phyloP scores from a whole-genome alignment of 2,329 filamentous ascomycete genomes.

The Atkinsonella texensis region DNA sequence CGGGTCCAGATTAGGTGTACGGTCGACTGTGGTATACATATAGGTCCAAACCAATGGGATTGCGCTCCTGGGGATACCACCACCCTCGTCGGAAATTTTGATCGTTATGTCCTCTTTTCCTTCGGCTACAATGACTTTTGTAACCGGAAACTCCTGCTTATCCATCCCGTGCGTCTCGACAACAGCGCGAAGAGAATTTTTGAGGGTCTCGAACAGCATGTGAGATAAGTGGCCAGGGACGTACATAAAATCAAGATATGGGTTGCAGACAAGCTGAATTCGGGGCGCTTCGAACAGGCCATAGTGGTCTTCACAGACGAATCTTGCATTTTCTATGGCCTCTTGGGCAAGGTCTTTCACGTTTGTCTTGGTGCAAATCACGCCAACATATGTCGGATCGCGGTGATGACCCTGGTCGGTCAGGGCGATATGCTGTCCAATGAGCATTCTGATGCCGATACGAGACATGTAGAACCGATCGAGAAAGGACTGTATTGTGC shows the following conservation, averaged over 20 bases:
- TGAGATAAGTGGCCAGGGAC: slow-evolving; percentile 97
- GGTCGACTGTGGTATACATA: slow-evolving; percentile 98
- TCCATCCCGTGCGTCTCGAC: slow-evolving; percentile 92
- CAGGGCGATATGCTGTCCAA: slow-evolving; percentile 94
- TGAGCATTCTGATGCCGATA: slow-evolving; percentile 97
- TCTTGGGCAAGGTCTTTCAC: slow-evolving; percentile 90
- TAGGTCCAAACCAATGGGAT: slow-evolving; percentile 99
- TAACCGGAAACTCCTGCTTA: slow-evolving; percentile 90
- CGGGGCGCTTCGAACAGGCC: slow-evolving; percentile 94
- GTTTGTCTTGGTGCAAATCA: slow-evolving; percentile 98
- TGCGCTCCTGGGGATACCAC: slow-evolving; percentile 81
- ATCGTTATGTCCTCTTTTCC: slow-evolving; percentile 98
- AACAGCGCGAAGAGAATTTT: slow-evolving; percentile 94
- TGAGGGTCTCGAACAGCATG: slow-evolving; percentile 98
- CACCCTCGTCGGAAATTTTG: slow-evolving; percentile 94
- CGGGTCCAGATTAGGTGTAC: slow-evolving; percentile 86
- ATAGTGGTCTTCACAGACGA: slow-evolving; percentile 98
- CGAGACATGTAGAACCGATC: slow-evolving; percentile 99
- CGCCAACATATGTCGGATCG: slow-evolving; percentile 91
- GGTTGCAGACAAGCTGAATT: slow-evolving; percentile 90
- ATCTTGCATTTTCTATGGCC: slow-evolving; percentile 97
- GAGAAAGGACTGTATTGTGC: slow-evolving; percentile 92
- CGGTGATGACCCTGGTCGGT: slow-evolving; percentile 84
- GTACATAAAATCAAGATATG: slow-evolving; percentile 97
- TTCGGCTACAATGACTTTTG: slow-evolving; percentile 94